Percentiles rank a stretch among this genome's conserved stretches.
Conservation (phyloP, 2,329 filamentous ascomycete species). For the Colletotrichum sp. region DNA sequence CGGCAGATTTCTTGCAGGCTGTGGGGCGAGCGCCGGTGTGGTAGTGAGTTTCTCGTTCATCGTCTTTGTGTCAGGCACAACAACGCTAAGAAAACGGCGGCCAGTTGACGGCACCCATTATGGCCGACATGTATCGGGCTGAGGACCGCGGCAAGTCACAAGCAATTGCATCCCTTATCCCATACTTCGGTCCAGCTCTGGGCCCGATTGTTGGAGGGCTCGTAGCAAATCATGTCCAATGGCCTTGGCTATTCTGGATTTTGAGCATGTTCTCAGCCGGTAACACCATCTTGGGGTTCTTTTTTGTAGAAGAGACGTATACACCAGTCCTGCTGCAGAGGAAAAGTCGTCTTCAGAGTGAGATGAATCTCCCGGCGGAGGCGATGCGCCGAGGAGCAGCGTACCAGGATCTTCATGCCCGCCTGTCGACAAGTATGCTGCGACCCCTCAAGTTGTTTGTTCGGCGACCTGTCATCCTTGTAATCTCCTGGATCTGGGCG, state of each 20-base stretch:
- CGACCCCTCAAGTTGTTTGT: constrained; percentile 53
- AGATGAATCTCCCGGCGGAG: accelerated
- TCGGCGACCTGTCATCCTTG: constrained; percentile 50
- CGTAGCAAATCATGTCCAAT: constrained; percentile 38
- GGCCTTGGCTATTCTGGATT: constrained; percentile 50
- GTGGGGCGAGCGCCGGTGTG: constrained; percentile 33
- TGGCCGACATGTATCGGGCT: constrained; percentile 40
- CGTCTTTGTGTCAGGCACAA: background rate
- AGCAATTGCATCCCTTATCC: constrained; percentile 45
- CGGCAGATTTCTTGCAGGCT: constrained; percentile 66
- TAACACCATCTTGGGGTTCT: constrained; percentile 38
- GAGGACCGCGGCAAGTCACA: constrained; percentile 40
- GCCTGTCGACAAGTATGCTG: constrained; percentile 39
- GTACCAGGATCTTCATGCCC: constrained; percentile 12
- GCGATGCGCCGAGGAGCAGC: background rate
- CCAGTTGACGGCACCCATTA: constrained; percentile 36
- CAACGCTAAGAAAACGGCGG: background rate
- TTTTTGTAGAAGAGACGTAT: constrained; percentile 54
- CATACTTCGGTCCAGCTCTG: constrained; percentile 45
- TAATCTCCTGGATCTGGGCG: constrained; percentile 49
- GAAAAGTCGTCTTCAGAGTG: constrained; percentile 34
- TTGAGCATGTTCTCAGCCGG: constrained; percentile 33
- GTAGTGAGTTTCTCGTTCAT: constrained; percentile 26
- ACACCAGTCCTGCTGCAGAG: constrained; percentile 48
- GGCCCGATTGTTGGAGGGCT: constrained; percentile 46